Conservation (phyloP, 805 yeast genomes). For the Metschnikowia bowlesiae region DNA sequence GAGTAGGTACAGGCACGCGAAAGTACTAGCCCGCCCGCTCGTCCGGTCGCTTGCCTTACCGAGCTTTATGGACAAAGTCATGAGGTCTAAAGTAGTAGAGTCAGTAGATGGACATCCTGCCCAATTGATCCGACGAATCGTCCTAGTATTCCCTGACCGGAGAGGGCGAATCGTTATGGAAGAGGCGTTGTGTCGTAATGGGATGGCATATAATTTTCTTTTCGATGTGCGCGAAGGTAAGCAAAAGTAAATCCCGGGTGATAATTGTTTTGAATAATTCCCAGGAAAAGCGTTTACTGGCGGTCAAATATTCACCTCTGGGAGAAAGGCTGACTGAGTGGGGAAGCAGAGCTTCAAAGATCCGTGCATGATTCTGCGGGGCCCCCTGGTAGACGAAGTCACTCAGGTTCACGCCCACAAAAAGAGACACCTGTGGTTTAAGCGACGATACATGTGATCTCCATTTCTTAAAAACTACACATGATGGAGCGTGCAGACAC, state of each 20-base stretch:
- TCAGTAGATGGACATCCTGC: too few species aligned
- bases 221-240: constrained; percentile 2
- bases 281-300: not conserved
- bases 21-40: not conserved
- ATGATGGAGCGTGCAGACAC: not conserved
- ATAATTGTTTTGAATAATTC: not conserved
- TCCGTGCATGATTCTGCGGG: too few species aligned
- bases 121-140: too few species aligned
- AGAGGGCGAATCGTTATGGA: too few species aligned
- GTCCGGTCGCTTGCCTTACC: too few species aligned
- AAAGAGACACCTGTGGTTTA: not conserved
- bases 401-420: too few species aligned
- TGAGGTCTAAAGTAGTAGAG: too few species aligned
- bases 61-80: too few species aligned
- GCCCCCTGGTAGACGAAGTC: too few species aligned
- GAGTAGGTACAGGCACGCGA: constrained; percentile 1
- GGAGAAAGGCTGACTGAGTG: not conserved
- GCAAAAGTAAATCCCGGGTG: not conserved
- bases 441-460: not conserved
- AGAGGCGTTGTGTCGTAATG: not conserved
- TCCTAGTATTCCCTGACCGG: too few species aligned
- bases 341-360: too few species aligned
- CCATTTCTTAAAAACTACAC: not conserved
- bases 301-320: too few species aligned
- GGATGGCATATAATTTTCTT: not conserved